Evolutionary conservation across 202 grass and related monocot genomes (phyloP), one percentile per base, ranked within the genome.

Genomic region (Eragrostis tef): DNA sequence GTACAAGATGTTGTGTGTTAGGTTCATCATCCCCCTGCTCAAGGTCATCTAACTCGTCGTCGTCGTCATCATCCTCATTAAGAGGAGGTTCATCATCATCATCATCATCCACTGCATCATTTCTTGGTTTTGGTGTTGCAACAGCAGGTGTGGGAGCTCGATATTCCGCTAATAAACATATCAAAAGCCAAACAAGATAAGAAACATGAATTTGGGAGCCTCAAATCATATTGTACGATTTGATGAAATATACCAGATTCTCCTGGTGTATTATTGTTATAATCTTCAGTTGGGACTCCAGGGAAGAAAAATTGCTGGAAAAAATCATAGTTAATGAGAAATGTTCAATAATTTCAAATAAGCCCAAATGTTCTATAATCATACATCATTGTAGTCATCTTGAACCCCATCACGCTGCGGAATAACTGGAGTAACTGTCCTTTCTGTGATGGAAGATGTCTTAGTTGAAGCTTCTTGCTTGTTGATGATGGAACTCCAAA

Each of bases 301-400:
- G 71, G 89, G 31, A 88, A 93, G 63, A 91, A 93, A 79, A 95
- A 81, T 85, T 91, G 87, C 78, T 83, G 77, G 51, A 82, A 49
- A 71, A 43, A 65, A 77, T 63, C 42, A 66, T 42, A 87, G 26
- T 81, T 75, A 71, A 54, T 74, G 7, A 19, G 20, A 45, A 41
- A 64, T 70, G 75, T 27, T 19, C 12, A 6, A 77, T 56, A 29
- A 78, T 72, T 9, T 45, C 52, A 68, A 45, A 80, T 78, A 72
- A 82, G 73, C 10, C 0, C 17, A 68, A 54, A 21, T 13, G 72
- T 80, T 83, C 54, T 88, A 66, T 26, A 83, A 68, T n/a, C 87
- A 85, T 96, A 99, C 96, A 88, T 93, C 91, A 15, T 94, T 92
- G 81, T 92, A 93, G 14, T 99, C 93, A 79, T 99, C 93, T 61